phyloP scores from a whole-genome alignment of 805 yeast genomes.

The Phaffomyces opuntiae region DNA sequence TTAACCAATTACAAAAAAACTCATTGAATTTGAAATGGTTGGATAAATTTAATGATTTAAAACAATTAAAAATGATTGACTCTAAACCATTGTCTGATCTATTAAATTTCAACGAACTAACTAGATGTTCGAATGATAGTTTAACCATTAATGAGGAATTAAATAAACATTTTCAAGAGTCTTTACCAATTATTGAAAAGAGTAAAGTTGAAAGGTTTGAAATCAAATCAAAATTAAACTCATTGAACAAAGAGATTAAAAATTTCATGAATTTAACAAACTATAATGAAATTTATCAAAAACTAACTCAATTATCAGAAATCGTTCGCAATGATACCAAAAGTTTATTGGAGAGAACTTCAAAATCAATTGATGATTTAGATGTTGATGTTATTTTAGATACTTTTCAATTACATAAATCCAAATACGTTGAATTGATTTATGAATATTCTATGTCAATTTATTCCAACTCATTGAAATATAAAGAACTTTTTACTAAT shows the following conservation, averaged over 20 bases:
- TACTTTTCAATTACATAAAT: slow-evolving; percentile 19
- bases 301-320: slow-evolving; percentile 13
- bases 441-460: slow-evolving; percentile 27
- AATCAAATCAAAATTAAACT: slow-evolving; percentile 36
- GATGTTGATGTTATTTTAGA: slow-evolving; percentile 18
- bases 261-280: slow-evolving; percentile 19
- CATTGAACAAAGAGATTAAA: slow-evolving; percentile 32
- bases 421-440: slow-evolving; percentile 26
- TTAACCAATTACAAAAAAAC: slow-evolving; percentile 33
- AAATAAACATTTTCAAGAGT: slow-evolving; percentile 17
- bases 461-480: slow-evolving; percentile 27
- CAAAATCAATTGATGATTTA: slow-evolving; percentile 11
- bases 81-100: slow-evolving; percentile 9
- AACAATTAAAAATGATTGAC: slow-evolving; percentile 6
- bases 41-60: slow-evolving; percentile 8
- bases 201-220: slow-evolving; percentile 30
- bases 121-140: slow-evolving; percentile 20
- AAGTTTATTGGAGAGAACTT: slow-evolving; percentile 11
- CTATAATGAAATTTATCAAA: slow-evolving; percentile 13
- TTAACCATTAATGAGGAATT: slow-evolving; percentile 13
- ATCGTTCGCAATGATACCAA: slow-evolving; percentile 20
- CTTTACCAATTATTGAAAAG: slow-evolving; percentile 29
- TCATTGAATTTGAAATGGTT: slow-evolving; percentile 27
- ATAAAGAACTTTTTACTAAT: slow-evolving; percentile 29
- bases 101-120: slow-evolving; percentile 21